Evolutionary conservation across 371 early-diverging fungal genomes (phyloP).

Genomic region (Dinochytrium kinnereticum): DNA sequence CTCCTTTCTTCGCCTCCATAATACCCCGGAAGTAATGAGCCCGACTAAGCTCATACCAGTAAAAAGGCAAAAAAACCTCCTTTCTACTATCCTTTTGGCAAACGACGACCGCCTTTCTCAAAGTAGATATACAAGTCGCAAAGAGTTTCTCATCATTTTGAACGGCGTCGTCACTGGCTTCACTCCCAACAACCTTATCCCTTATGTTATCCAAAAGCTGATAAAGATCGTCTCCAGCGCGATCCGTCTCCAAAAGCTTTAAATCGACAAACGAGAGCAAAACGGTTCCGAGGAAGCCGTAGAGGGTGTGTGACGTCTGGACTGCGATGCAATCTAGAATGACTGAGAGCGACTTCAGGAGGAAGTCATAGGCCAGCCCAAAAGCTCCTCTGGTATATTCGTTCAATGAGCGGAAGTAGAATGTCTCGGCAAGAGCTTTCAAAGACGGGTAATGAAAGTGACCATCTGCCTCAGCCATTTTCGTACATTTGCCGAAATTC

Average conservation of each 20-base stretch:
- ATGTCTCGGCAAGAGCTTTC: not conserved
- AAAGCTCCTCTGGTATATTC: not conserved
- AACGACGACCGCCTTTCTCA: not conserved
- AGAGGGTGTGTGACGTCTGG: not conserved
- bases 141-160: not conserved
- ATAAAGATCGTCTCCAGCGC: not conserved
- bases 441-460: not conserved
- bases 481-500: slow-evolving; percentile 42
- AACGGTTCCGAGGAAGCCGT: not conserved
- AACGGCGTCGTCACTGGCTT: not conserved
- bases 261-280: not conserved
- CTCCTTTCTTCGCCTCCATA: too few relatives aligned
- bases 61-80: slow-evolving; percentile 11
- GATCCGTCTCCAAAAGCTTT: not conserved
- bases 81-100: not conserved
- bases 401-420: not conserved
- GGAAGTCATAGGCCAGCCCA: not conserved
- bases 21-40: slow-evolving; percentile 24
- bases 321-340: not conserved
- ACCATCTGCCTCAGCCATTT: not conserved
- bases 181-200: not conserved
- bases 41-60: slow-evolving; percentile 38
- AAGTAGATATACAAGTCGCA: not conserved
- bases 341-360: not conserved
- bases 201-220: not conserved